Percentiles rank a stretch among this genome's conserved stretches.
phyloP scores from a whole-genome alignment of 768 basidiomycete genomes.

The Tephrocybe sp. region DNA sequence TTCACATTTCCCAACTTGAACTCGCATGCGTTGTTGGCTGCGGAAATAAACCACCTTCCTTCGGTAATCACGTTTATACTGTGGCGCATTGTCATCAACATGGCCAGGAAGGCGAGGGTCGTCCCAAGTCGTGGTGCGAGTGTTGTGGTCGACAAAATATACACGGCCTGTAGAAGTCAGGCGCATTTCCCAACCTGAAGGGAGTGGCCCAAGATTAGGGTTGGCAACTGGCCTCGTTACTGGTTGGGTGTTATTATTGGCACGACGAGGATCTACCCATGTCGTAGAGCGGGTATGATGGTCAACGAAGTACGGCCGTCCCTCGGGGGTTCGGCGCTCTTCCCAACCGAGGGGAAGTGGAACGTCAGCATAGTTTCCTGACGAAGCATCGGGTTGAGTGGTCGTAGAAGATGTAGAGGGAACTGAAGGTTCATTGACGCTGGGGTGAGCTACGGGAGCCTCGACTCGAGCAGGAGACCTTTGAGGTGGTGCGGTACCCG shows the following conservation, averaged over 20 bases:
- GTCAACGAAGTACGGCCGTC: constrained; percentile 62
- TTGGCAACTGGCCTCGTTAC: constrained; percentile 47
- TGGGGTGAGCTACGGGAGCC: constrained; percentile 22
- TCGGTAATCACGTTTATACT: constrained; percentile 92
- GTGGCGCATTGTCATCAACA: constrained; percentile 86
- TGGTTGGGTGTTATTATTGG: constrained; percentile 45
- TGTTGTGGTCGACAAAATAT: constrained; percentile 93
- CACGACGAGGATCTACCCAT: constrained; percentile 83
- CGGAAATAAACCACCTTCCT: constrained; percentile 92
- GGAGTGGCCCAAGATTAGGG: constrained; percentile 74
- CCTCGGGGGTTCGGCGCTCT: constrained; percentile 87
- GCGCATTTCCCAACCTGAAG: constrained; percentile 95
- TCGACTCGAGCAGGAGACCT: constrained; percentile 25
- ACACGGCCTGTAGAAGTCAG: constrained; percentile 80
- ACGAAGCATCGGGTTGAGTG: constrained; percentile 20
- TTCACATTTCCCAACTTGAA: constrained; percentile 79
- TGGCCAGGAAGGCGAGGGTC: constrained; percentile 84
- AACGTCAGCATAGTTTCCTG: constrained; percentile 51
- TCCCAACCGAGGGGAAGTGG: constrained; percentile 91
- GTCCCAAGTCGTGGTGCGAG: constrained; percentile 89
- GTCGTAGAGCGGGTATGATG: constrained; percentile 88
- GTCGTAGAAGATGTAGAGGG: constrained; percentile 11
- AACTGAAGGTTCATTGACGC: constrained; percentile 15
- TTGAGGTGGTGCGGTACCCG: constrained; percentile 22
- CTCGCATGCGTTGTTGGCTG: constrained; percentile 81